These are phyloP conservation scores for Cyberlindnera mississippiensis DNA, from an alignment of 805 yeast genomes.

Conservation along the genomic window DNA sequence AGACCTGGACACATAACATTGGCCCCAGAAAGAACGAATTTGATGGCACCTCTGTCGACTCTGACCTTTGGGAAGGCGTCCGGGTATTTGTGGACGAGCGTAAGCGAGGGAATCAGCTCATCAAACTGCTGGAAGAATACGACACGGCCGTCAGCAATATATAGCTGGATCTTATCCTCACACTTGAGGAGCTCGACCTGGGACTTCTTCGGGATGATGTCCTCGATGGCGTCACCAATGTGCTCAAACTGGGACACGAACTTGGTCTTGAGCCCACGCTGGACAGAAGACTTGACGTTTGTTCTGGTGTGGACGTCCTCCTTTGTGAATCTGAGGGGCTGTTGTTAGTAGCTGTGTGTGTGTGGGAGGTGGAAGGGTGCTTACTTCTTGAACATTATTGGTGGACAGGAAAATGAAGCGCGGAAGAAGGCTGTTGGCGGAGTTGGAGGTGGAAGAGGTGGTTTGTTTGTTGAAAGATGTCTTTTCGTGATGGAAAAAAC, in stretches of 20 bases:
- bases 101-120: constrained; percentile 70
- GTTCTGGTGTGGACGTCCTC: constrained; percentile 90
- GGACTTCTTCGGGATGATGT: constrained; percentile 82
- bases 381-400: constrained; percentile 46
- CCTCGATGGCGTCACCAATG: constrained; percentile 76
- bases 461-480: no score
- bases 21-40: constrained; percentile 92
- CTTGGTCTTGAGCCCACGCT: constrained; percentile 76
- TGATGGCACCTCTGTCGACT: constrained; percentile 95
- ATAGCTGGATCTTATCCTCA: constrained; percentile 82
- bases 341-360: no score
- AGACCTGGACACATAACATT: constrained; percentile 96
- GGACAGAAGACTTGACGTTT: constrained; percentile 91
- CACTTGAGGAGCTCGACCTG: constrained; percentile 79
- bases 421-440: not conserved
- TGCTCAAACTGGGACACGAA: constrained; percentile 69
- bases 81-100: constrained; percentile 78
- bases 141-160: constrained; percentile 67
- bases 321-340: constrained; percentile 53
- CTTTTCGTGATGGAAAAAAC: not conserved
- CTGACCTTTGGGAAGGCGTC: constrained; percentile 78
- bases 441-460: constrained; percentile 1
- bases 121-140: constrained; percentile 79
- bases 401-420: no score
- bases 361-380: no score